A percentile compares a stretch with the other conserved stretches of the same genome.
Evolutionary conservation across 306 rosid species (phyloP).

Genomic region (Amphicarpaea edgeworthii): DNA sequence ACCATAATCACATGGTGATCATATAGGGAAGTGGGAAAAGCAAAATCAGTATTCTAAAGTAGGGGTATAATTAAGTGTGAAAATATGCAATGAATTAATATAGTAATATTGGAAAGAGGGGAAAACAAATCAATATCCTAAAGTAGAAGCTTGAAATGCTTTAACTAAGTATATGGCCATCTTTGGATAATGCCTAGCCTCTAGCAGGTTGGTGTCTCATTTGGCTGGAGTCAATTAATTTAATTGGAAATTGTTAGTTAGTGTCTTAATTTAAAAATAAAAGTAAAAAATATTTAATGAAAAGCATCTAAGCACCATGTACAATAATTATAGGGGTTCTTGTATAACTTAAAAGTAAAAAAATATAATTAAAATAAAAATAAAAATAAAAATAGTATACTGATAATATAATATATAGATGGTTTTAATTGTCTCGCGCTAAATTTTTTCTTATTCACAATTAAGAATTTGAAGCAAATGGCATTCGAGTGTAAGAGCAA

Average conservation of each 20-base stretch:
- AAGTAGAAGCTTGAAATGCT: constrained; percentile 11
- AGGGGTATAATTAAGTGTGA: neutral
- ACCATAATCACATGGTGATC: neutral
- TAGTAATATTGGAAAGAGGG: neutral
- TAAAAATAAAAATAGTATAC: too few relatives aligned
- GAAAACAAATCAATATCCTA: constrained; percentile 9
- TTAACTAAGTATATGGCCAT: constrained; percentile 17
- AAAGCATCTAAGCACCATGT: too few relatives aligned
- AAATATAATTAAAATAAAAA: too few relatives aligned
- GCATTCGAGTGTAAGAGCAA: too few relatives aligned
- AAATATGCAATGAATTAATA: neutral
- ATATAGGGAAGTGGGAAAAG: neutral
- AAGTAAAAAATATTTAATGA: neutral
- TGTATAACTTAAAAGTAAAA: too few relatives aligned
- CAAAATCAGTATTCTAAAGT: neutral
- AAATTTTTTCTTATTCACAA: too few relatives aligned
- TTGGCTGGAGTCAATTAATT: constrained; percentile 14
- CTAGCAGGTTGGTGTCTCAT: neutral
- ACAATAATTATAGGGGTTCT: too few relatives aligned
- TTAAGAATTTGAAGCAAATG: too few relatives aligned
- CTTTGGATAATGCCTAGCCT: constrained; percentile 5
- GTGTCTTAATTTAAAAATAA: neutral
- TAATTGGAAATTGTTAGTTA: neutral
- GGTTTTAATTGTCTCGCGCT: too few relatives aligned
- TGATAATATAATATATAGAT: too few relatives aligned